Base-by-base conservation (phyloP, 257 asterid species). In the Nicotiana sylvestris region DNA sequence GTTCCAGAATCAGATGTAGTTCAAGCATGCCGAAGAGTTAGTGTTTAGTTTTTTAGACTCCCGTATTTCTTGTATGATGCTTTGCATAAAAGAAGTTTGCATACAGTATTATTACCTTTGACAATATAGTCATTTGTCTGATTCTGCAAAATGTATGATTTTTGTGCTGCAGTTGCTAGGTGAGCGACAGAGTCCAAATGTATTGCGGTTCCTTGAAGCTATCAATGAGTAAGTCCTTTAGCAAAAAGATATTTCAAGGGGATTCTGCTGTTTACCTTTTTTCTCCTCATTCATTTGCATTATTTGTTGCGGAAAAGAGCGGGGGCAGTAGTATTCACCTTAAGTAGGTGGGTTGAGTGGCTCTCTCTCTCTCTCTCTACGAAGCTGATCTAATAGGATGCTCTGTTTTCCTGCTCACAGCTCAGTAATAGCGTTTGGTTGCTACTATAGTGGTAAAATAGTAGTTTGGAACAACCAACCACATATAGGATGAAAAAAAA, bases 1-100 rank as follows among this genome's bases (percentile, higher is more conserved):
- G 87, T 87, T 77, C 89, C 89, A 66, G 96, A 92, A 82, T 88
- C 94, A 69, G 91, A 90, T 65, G 88, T 83, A 18, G 96, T 89
- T 25, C 92, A 89, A 84, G 81, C 93, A 62, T 92, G 96, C 88
- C 85, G 94, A 89, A 92, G 94, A 89, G 96, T 92, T 32, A 89
- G 93, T 88, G 79, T 77, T 61, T 60, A 58, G 25, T 76, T 81
- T 66, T 58, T 84, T 39, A 10, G 17, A 46, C 49, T 32, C 53
- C 29, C 46, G 10, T 9, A 76, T 60, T 64, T 56, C 65, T 67
- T 18, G 30, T 79, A 25, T 78, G 55, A 46, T 53, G 76, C 25
- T 62, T 53, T 76, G 57, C 33, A 51, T 17, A 35, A 51, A 21
- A 64, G 30, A 27, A 53, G 61, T 27, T 17, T 55, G 49, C 2